Base-by-base conservation (phyloP, 2,329 filamentous ascomycete species). In the Westerdykella ornata region DNA sequence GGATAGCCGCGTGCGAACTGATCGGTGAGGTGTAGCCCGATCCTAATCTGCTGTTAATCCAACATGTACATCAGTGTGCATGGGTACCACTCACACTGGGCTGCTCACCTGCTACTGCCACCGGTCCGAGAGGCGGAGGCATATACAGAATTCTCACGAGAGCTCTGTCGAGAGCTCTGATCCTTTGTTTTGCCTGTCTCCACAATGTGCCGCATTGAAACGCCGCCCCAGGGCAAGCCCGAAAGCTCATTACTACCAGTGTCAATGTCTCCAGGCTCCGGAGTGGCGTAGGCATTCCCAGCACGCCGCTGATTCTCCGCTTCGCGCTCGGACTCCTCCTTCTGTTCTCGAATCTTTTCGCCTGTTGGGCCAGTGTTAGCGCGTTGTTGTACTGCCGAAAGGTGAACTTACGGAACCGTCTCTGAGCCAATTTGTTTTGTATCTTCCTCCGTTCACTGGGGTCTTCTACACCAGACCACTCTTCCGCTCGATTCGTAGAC, bases 391-490 rank as follows among this genome's bases (percentile, higher is more conserved):
- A 8, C 14, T 18, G 16, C 6, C 28, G 20, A 26, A 29, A 41
- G 11, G 18, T n/a, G n/a, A 16, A 69, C 81, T 57, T 74, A 88
- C 84, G 75, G 52, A 86, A 88, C 54, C 86, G 86, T 51, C 84
- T 74, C 56, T 88, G 84, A 2, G 84, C 84, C 46, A 87, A 76
- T 40, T 82, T 77, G 60, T 88, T 88, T 61, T 88, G 84, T 38
- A 88, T 83, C 45, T 82, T 80, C 47, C 84, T 73, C 57, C 84
- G 74, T 67, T 86, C 81, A 45, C 80, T 80, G 0, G 82, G 81
- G 52, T 88, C 82, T 5, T 76, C 77, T 33, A 88, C 74, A 0
- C 81, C 75, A 19, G 76, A 72, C 84, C 84, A 88, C 66, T 86
- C 78, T 48, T 84, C 74, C n/a, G 51, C 45, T 20, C 49, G 52